These are phyloP conservation scores for Trifolium repens DNA, from an alignment of 306 rosid species.

Conservation along the genomic window DNA sequence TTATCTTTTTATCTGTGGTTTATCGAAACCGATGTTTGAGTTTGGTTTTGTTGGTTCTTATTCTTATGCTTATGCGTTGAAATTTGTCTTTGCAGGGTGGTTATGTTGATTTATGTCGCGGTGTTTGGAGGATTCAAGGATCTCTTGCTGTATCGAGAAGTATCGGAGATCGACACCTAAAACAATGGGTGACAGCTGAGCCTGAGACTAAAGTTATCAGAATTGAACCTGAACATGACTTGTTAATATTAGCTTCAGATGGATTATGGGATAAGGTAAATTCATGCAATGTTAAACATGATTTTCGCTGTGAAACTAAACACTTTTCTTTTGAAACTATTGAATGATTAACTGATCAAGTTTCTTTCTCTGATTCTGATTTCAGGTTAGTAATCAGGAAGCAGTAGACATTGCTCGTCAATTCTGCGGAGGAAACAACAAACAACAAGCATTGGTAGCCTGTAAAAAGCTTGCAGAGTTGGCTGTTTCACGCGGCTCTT, in stretches of 20 bases:
- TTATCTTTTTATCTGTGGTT: neutral
- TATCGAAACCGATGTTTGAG: neutral
- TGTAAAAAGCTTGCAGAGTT: conserved; percentile 84
- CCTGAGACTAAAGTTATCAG: conserved; percentile 76
- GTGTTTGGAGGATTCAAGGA: conserved; percentile 91
- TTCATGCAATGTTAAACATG: neutral
- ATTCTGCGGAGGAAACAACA: conserved; percentile 52
- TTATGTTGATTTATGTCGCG: conserved; percentile 84
- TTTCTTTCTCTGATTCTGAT: conserved; percentile 32
- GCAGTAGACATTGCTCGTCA: conserved; percentile 85
- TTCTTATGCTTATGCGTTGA: conserved; percentile 18
- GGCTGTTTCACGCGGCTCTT: conserved; percentile 76
- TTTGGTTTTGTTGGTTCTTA: conserved; percentile 24
- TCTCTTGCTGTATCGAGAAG: conserved; percentile 90
- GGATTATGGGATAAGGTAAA: conserved; percentile 97
- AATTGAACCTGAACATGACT: conserved; percentile 76
- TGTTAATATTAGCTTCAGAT: conserved; percentile 88
- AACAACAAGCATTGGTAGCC: conserved; percentile 61
- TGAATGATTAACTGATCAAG: conserved; percentile 20
- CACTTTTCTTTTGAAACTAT: neutral
- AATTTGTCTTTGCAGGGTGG: conserved; percentile 73
- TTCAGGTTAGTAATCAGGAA: conserved; percentile 88
- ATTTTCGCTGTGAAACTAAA: neutral
- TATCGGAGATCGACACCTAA: conserved; percentile 79
- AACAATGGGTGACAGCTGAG: conserved; percentile 85